Evolutionary conservation across 2,329 filamentous ascomycete genomes (phyloP), one percentile per base, ranked within the genome.

Genomic region (Ophiostoma triangulosporum): DNA sequence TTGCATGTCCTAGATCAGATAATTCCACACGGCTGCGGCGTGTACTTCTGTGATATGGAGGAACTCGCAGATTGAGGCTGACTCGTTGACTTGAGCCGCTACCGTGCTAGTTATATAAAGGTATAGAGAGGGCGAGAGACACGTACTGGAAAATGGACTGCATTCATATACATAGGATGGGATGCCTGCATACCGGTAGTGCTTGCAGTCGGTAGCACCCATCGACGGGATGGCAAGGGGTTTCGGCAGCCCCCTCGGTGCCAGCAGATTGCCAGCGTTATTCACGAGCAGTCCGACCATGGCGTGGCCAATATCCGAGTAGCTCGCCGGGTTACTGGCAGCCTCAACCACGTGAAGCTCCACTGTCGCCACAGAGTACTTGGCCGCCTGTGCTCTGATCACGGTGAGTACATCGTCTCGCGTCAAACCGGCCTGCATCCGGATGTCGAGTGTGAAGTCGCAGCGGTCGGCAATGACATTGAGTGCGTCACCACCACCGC

Each of bases 71-170:
- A 57, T 52, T 3, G 52, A 55, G 1, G 52, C 55, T 7, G 55
- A 57, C 48, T 57, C 55, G 48, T 57, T 57, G 24, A 57, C 55
- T 32, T 57, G 55, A 26, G 55, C 55, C 55, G 55, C 55, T 57
- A 14, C 22, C 24, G 1, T n/a, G 51, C 38, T 32, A 53, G 24
- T 49, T n/a, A n/a, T n/a, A n/a, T n/a, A n/a, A n/a, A n/a, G n/a
- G n/a, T n/a, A n/a, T n/a, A n/a, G n/a, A n/a, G n/a, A n/a, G n/a
- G n/a, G n/a, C 53, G 9, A 24, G 15, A 40, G 11, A 5, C 17
- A 14, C 20, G 6, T 24, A 40, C 36, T 40, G 2, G 36, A 40
- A 17, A 40, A 40, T 14, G 36, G 36, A 24, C 36, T 24, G 36
- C 55, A 54, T 11, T 36, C 46, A 24, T 57, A 57, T 0, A 55